Base-by-base conservation (phyloP, 768 basidiomycete genomes). In the Mycena alexandri region DNA sequence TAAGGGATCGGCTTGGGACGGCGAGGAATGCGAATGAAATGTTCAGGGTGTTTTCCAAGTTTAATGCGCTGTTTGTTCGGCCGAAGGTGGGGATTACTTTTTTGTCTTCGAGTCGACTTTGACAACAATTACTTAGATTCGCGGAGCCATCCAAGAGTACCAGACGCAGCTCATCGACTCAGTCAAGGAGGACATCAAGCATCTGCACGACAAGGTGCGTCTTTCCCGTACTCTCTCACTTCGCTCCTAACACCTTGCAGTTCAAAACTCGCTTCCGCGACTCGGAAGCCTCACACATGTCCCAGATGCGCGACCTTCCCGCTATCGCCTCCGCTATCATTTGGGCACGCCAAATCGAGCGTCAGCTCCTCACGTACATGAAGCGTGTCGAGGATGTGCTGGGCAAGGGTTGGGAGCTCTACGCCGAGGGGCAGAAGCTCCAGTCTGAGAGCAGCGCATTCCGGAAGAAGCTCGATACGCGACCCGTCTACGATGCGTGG, bases 271-370 rank as follows among this genome's bases (percentile, higher is more conserved):
- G 95, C 77, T 99, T 99, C 78, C 93, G 96, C 16, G 91, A 90
- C 77, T 98, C 96, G 1, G 94, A 98, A 80, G 93, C 96, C 11
- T 96, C 93, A 76, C 95, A 98, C 79, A 98, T 99, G 97, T 92
- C 96, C 0, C 96, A 98, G 78, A 95, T 99, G 90, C 94, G 98
- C 25, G 98, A 99, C 77, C 85, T 99, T 12, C 97, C 97, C 2
- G 95, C 96, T n/a, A 98, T 99, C 60, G 94, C 98, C 1, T 95
- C 96, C 29, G 94, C 98, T 19, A 98, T 99, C 78, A 95, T 97
- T 73, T 99, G 98, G 98, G 97, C 98, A 0, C 87, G 93, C n/a
- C 98, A 99, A 82, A 99, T 99, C 68, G 97, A 98, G 74, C 90
- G 96, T 5, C 98, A 99, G 75, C 89, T 99, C 3, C 85, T 92